Evolutionary conservation across 2,329 filamentous ascomycete genomes (phyloP).

Genomic region (Alternaria sp.): DNA sequence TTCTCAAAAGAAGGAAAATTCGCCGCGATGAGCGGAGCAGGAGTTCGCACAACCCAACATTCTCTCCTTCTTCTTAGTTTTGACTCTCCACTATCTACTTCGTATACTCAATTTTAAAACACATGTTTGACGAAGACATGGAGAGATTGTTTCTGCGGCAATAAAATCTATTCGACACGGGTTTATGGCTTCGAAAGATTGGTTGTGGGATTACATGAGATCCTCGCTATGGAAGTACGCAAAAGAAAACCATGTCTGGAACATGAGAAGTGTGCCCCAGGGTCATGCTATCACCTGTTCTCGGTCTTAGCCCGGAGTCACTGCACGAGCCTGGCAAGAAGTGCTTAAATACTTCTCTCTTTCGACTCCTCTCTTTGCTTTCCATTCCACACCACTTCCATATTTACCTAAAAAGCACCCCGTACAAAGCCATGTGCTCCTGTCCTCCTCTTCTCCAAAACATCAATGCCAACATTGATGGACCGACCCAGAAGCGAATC

Average conservation of each 20-base stretch:
- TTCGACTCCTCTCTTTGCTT: background rate
- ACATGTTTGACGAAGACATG: too few relatives aligned
- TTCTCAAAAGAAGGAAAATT: background rate
- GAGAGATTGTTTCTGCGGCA: background rate
- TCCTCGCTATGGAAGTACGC: background rate
- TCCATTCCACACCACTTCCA: background rate
- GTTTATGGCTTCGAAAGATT: background rate
- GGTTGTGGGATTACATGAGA: background rate
- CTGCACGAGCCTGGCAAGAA: background rate
- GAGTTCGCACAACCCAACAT: background rate
- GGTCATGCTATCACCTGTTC: background rate
- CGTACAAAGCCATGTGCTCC: background rate
- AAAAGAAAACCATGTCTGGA: background rate
- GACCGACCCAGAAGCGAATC: background rate
- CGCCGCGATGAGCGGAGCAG: background rate
- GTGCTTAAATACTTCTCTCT: background rate
- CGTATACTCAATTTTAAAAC: too few relatives aligned
- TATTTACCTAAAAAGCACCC: background rate
- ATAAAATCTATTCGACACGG: rapidly evolving
- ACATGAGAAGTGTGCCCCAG: background rate
- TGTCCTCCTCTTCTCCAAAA: background rate
- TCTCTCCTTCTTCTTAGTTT: background rate
- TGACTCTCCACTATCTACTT: background rate
- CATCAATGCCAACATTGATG: rapidly evolving
- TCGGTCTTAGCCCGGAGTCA: background rate